Base-by-base conservation (phyloP, 768 basidiomycete genomes). In the Phlebiopsis flavidoalba region DNA sequence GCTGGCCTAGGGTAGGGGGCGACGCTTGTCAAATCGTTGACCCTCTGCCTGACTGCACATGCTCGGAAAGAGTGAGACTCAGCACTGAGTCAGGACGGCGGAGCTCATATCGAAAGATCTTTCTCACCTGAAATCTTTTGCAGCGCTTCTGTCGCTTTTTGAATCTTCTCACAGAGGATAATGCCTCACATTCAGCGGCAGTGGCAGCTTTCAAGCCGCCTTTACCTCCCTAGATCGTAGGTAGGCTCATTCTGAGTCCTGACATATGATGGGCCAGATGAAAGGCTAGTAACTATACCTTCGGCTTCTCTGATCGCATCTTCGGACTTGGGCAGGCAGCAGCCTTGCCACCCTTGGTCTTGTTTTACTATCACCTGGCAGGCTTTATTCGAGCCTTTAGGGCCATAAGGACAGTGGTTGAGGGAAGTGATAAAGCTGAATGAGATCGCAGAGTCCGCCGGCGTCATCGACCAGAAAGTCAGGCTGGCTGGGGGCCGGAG, bases 121-220 rank as follows among this genome's bases (percentile, higher is more conserved):
- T n/a, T 11, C 12, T 69, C 64, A 89, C 90, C 82, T 92, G 83
- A 54, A n/a, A 93, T 84, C 72, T 90, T 91, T 72, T 85, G 79
- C 54, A 93, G 70, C 1, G 91, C 91, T 69, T 93, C 92, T 47
- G 79, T 79, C 1, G 86, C 90, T 67, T 83, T n/a, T 91, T 8
- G 89, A 87, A 58, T 92, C 67, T 93, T 94, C 74, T 94, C 92
- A 72, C 92, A 94, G 21, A 94, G 76, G 47, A 94, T 91, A n/a
- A 70, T 94, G 92, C 31, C 92, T 85, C 33, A 94, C 91, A 69
- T 93, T 93, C 43, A 94, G n/a, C 76, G 31, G 92, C 85, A 7
- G 84, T 92, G 11, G 91, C 92, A 26, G 91, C 75, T 73, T 91
- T 93, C 72, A 93, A 70, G 1, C 76, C 77, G 24, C 82, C 80